Conservation (phyloP, 768 basidiomycete species). For the Collybia sordida region DNA sequence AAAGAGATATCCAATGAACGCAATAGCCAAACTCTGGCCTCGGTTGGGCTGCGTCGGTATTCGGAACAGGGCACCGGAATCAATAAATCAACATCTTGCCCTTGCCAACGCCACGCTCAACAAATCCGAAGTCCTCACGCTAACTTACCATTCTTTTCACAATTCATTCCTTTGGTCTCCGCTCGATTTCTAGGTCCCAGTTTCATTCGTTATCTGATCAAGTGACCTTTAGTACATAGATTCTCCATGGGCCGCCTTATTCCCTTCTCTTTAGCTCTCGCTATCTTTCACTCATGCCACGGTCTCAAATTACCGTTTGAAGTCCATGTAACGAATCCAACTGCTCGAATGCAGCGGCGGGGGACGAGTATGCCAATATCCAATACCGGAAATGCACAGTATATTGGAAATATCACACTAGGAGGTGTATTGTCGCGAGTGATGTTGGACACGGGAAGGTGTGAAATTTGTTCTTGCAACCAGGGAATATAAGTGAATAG, state of each 20-base stretch:
- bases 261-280: constrained; percentile 40
- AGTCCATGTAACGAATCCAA: constrained; percentile 25
- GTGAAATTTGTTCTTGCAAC: neutral
- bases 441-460: constrained; percentile 81
- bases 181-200: constrained; percentile 11
- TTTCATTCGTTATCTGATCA: no score
- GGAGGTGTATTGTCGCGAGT: constrained; percentile 58
- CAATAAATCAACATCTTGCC: no score
- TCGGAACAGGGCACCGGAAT: no score
- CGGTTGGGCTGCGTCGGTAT: no score
- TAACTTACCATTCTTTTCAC: neutral
- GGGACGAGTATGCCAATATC: constrained; percentile 42
- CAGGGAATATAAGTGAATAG: constrained; percentile 3
- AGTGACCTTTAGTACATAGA: constrained; percentile 12
- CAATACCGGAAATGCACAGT: constrained; percentile 73
- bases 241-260: constrained; percentile 38
- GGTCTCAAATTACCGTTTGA: constrained; percentile 39
- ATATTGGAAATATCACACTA: constrained; percentile 70
- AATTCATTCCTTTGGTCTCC: constrained; percentile 10
- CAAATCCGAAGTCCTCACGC: neutral
- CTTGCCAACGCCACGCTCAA: no score
- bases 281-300: constrained; percentile 34
- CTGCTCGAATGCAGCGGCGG: constrained; percentile 28
- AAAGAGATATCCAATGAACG: no score
- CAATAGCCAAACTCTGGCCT: no score